Evolutionary conservation across 306 rosid species (phyloP).

Genomic region (Inga oerstediana): DNA sequence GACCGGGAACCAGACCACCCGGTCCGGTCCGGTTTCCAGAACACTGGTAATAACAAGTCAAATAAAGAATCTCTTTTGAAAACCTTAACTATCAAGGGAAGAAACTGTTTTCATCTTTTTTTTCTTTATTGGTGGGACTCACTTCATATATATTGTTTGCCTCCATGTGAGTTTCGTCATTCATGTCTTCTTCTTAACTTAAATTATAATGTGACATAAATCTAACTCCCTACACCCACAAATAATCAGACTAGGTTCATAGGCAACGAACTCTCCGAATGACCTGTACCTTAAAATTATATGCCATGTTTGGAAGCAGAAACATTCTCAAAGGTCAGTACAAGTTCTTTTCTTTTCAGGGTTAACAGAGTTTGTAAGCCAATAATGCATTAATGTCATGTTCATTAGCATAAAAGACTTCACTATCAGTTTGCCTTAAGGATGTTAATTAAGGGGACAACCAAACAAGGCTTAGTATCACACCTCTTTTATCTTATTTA

Average conservation of each 20-base stretch:
- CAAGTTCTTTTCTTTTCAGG: background rate
- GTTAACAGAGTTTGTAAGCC: background rate
- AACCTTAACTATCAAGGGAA: background rate
- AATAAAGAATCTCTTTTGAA: background rate
- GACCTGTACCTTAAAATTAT: background rate
- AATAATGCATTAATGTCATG: background rate
- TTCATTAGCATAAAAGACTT: slow-evolving; percentile 25
- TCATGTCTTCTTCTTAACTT: background rate
- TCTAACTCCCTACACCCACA: background rate
- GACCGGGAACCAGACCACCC: too few relatives aligned
- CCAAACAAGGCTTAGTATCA: slow-evolving; percentile 37
- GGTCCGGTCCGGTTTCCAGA: too few relatives aligned
- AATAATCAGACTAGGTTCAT: background rate
- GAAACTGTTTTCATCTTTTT: background rate
- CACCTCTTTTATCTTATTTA: slow-evolving; percentile 37
- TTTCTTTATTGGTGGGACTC: background rate
- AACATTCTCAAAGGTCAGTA: background rate
- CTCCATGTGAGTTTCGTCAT: background rate
- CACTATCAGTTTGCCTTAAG: slow-evolving; percentile 41
- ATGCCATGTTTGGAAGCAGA: background rate
- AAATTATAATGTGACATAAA: background rate
- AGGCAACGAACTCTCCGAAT: too few relatives aligned
- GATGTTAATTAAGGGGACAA: slow-evolving; percentile 41
- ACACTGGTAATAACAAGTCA: background rate
- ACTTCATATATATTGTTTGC: background rate